Evolutionary conservation across 2,329 filamentous ascomycete genomes (phyloP).

Genomic region (Penicillium sp.): DNA sequence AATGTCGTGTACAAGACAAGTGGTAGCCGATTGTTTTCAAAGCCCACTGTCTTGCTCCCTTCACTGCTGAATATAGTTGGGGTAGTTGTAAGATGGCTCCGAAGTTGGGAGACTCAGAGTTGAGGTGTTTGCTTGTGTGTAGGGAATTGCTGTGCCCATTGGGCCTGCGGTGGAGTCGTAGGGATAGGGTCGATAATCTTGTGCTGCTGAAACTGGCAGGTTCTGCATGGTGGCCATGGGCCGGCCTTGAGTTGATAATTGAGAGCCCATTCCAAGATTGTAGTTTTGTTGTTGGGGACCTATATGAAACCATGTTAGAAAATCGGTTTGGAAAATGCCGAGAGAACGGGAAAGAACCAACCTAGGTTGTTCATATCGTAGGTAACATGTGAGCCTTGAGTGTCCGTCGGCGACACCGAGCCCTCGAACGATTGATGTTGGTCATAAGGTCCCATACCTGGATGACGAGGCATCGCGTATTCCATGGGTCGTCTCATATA

Average conservation of each 20-base stretch:
- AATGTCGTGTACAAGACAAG: background rate
- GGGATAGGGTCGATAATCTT: conserved; percentile 35
- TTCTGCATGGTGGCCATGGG: conserved; percentile 31
- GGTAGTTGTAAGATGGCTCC: conserved; percentile 31
- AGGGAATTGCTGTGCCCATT: conserved; percentile 29
- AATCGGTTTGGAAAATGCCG: background rate
- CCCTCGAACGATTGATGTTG: conserved; percentile 30
- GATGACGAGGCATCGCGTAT: conserved; percentile 26
- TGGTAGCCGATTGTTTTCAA: background rate
- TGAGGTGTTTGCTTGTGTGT: conserved; percentile 34
- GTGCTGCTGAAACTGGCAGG: conserved; percentile 32
- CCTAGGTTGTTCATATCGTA: conserved; percentile 31
- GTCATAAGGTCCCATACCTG: conserved; percentile 30
- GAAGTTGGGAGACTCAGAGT: conserved; percentile 36
- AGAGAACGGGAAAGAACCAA: conserved; percentile 11
- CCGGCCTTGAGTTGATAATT: conserved; percentile 26
- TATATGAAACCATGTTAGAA: conserved; percentile 18
- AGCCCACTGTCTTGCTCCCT: background rate
- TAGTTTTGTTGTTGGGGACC: conserved; percentile 31
- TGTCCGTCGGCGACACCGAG: conserved; percentile 35
- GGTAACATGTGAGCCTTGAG: conserved; percentile 23
- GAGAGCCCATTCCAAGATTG: conserved; percentile 28
- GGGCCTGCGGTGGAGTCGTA: conserved; percentile 29
- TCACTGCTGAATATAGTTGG: conserved; percentile 29
- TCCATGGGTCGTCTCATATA: conserved; percentile 31